Evolutionary conservation across 345 rosid species (phyloP), one percentile per base, ranked within the genome.

Genomic region (Hibiscus tridactylites): DNA sequence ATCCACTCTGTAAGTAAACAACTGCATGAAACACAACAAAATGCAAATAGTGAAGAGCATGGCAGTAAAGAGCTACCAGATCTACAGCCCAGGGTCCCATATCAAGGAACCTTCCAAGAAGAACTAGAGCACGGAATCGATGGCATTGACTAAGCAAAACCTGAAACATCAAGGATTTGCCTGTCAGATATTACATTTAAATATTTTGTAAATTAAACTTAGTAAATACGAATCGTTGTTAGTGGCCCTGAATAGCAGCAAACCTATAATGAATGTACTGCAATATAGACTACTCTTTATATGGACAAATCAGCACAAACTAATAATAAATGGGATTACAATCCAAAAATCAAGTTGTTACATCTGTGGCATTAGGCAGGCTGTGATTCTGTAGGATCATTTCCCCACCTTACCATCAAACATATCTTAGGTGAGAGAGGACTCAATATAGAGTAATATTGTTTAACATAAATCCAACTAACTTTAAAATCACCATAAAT

Each of bases 31-130:
- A 49, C 57, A 76, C 52, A 64, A 31, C 60, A 52, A 33, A n/a
- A 37, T 53, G 31, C 68, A 68, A 26, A 59, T 12, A 53, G 54
- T 6, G 26, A 31, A 75, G 58, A 72, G 68, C 35, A 19, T 37
- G 73, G 49, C 46, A 72, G 61, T 58, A 49, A 73, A 73, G 12
- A 65, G 69, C 71, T 84, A 92, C 99, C 96, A 91, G 88, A 83
- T 92, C 96, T 78, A 96, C 99, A 24, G 99, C 99, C 99, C 99
- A 96, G 35, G 91, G 88, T 76, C 99, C 99, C 98, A 96, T 96
- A 83, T 96, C 99, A 72, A 96, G 96, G 78, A 96, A 96, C 77
- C 96, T 89, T 69, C 97, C 99, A 63, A 96, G 98, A 76, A 96
- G 96, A 71, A 96, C 97, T 79, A 96, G 86, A 21, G 99, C 98